phyloP scores from a whole-genome alignment of 2,329 filamentous ascomycete genomes.

The Fusarium phyllophilum region DNA sequence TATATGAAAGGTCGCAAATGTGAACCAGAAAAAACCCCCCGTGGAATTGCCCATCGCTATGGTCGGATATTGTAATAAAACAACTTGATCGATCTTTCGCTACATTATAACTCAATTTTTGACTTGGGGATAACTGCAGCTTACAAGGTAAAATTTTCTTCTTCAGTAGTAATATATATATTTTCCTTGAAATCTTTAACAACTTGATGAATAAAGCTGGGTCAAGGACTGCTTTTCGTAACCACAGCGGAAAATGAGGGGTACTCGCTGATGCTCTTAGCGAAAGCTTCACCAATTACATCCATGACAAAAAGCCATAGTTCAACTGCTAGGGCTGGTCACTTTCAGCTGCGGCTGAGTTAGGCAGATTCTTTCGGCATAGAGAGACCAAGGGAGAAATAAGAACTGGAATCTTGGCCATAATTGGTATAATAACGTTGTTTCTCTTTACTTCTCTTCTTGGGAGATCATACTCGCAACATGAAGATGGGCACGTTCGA shows the following conservation, averaged over 20 bases:
- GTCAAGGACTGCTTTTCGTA: neutral
- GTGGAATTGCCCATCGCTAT: neutral
- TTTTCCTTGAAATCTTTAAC: neutral
- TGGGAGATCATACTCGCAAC: neutral
- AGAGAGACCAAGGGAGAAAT: accelerated
- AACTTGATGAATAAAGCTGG: neutral
- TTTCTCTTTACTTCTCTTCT: neutral
- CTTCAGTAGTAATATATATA: neutral
- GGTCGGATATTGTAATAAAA: neutral
- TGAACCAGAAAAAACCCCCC: neutral
- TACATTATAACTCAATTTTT: too few species aligned
- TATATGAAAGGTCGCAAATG: constrained; percentile 16
- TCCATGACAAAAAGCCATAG: neutral
- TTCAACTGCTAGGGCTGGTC: neutral
- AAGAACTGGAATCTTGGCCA: accelerated
- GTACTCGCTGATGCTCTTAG: neutral
- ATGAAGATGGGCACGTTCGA: neutral
- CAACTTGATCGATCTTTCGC: too few species aligned
- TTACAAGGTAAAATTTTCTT: too few species aligned
- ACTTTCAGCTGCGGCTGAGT: neutral
- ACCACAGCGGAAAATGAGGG: neutral
- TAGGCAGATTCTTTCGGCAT: neutral
- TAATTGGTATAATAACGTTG: accelerated
- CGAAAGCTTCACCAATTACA: neutral
- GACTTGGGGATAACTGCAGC: too few species aligned